Evolutionary conservation across 768 basidiomycete genomes (phyloP), one percentile per base, ranked within the genome.

Genomic region (Tricholoma hemisulphureum): DNA sequence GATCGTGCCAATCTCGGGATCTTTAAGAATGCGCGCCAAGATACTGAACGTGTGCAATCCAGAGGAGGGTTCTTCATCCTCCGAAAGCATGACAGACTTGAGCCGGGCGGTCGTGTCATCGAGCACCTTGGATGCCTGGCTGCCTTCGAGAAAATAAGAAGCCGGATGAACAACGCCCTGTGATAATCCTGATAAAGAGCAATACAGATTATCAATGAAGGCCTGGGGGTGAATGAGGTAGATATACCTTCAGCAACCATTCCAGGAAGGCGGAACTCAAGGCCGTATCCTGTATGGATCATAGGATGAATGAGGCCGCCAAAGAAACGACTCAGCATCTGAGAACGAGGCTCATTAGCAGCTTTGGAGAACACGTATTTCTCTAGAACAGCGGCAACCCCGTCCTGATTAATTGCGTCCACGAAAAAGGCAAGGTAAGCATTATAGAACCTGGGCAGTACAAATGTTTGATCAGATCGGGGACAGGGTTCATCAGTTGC

Each of bases 241-340:
- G 26, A 26, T 23, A 28, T 61, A 86, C 88, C 88, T 75, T 90
- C 87, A 2, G 82, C 82, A 3, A 83, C 69, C 57, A 88, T 72
- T 1, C 87, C 88, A 3, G 82, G 78, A 28, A 86, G 62, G 13
- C 68, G 73, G 59, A 88, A 89, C 67, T 89, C 89, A 3, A 80
- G 69, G 1, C 86, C 88, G 69, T 83, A 85, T 21, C 85, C 87
- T 2, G 73, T 62, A 62, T 89, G 87, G 49, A 90, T 89, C 50
- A 88, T 58, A 0, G 89, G 86, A 65, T 91, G 89, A 4, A 89
- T 14, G 2, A 87, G 63, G 2, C 84, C 86, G 0, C 76, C 75
- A 3, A 86, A 41, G 63, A 86, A 78, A 16, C 86, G 80, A 35
- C 75, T 77, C n/a, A 89, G 65, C 65, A 74, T 70, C 34, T 66